Conservation (phyloP, 148 eudicot species). For the Heliosperma pusillum region DNA sequence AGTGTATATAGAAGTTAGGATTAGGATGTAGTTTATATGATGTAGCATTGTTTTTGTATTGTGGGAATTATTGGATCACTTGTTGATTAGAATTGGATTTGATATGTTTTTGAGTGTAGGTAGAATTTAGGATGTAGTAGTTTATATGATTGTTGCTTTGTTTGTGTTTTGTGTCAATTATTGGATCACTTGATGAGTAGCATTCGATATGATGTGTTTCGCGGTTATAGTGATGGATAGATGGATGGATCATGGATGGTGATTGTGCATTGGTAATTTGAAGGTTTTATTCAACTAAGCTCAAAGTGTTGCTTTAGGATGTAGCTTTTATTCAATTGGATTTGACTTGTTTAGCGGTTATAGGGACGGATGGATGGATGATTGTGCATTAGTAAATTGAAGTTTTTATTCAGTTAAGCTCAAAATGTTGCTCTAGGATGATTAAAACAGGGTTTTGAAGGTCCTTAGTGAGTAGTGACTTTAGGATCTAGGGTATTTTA, state of each 20-base stretch:
- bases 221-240: background rate
- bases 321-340: background rate
- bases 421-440: background rate
- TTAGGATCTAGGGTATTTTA: background rate
- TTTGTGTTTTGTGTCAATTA: background rate
- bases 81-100: slow-evolving; percentile 9
- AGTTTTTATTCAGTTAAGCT: background rate
- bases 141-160: background rate
- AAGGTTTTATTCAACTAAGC: background rate
- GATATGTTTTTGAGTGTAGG: background rate
- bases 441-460: background rate
- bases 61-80: background rate
- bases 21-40: background rate
- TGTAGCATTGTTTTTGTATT: slow-evolving; percentile 4
- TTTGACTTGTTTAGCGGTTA: background rate
- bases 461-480: background rate
- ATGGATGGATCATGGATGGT: too few relatives aligned
- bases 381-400: background rate
- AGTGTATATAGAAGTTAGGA: background rate
- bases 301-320: background rate
- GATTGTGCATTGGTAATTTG: background rate
- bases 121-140: background rate
- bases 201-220: background rate
- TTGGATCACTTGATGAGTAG: background rate
- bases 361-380: background rate